A percentile compares a stretch with the other conserved stretches of the same genome.
Conservation (phyloP, 257 asterid species). For the Orobanche coerulescens region DNA sequence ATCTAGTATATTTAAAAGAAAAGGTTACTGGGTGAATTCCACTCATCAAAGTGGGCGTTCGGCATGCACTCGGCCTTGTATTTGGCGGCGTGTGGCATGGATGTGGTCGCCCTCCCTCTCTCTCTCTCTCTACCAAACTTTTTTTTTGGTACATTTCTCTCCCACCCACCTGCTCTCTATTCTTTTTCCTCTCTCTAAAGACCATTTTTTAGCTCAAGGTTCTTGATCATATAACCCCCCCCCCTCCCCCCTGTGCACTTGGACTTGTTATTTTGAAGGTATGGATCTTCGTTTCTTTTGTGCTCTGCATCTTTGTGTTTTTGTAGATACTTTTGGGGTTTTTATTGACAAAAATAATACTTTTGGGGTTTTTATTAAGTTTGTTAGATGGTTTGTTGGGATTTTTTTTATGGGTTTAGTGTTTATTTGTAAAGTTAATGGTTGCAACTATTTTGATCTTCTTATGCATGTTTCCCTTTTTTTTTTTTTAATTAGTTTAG, state of each 20-base stretch:
- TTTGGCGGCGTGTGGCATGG: conserved; percentile 30
- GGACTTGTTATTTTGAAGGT: conserved; percentile 28
- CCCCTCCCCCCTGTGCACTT: conserved; percentile 1
- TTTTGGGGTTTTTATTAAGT: neutral
- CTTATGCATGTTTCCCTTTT: neutral
- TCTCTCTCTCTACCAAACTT: conserved; percentile 16
- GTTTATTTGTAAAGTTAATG: neutral
- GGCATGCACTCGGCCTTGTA: conserved; percentile 28
- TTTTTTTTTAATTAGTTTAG: neutral
- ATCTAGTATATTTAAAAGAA: too few relatives aligned
- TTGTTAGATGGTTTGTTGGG: neutral
- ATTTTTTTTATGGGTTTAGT: neutral
- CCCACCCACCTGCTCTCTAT: conserved; percentile 8
- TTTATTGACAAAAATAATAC: neutral
- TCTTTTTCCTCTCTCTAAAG: conserved; percentile 6
- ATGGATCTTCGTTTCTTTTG: neutral
- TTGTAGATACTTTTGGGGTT: neutral
- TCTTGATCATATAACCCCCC: neutral
- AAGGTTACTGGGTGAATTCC: too few relatives aligned
- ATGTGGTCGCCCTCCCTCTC: conserved; percentile 9
- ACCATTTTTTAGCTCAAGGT: conserved; percentile 21
- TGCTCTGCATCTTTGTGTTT: neutral
- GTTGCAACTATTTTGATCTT: neutral
- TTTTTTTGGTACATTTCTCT: neutral
- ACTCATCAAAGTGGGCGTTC: conserved; percentile 23